Evolutionary conservation across 805 yeast species (phyloP).

Genomic region (Hanseniaspora osmophila): DNA sequence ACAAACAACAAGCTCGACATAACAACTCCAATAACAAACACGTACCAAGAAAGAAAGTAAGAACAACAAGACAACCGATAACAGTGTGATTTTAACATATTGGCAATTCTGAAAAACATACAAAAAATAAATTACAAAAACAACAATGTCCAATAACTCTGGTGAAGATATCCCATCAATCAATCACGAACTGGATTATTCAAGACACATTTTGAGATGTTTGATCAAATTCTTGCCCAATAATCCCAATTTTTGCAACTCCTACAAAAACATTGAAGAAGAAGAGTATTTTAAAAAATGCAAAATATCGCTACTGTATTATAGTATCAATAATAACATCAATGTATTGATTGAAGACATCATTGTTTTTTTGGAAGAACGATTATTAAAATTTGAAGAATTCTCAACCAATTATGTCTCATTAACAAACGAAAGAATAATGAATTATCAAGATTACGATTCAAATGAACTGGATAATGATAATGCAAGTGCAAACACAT

Average conservation of each 20-base stretch:
- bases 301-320: constrained; percentile 1
- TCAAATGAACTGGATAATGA: neutral
- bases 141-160: no score
- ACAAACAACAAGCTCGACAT: no score
- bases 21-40: no score
- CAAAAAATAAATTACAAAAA: no score
- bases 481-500: neutral
- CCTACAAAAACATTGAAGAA: constrained; percentile 2
- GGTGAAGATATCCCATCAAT: neutral
- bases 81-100: no score
- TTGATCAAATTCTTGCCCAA: constrained; percentile 5
- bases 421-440: neutral
- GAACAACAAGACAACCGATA: no score
- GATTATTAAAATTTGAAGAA: constrained; percentile 3
- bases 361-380: constrained; percentile 1
- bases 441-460: no score
- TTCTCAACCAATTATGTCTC: neutral
- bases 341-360: constrained; percentile 2
- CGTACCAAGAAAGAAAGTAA: no score
- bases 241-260: constrained; percentile 6
- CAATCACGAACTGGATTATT: neutral
- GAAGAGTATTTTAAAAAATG: constrained; percentile 5
- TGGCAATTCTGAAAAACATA: no score
- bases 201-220: constrained; percentile 7
- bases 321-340: constrained; percentile 1